Evolutionary conservation across 768 basidiomycete species (phyloP), one percentile per base, ranked within the genome.

Genomic region (Lepiota venenata): DNA sequence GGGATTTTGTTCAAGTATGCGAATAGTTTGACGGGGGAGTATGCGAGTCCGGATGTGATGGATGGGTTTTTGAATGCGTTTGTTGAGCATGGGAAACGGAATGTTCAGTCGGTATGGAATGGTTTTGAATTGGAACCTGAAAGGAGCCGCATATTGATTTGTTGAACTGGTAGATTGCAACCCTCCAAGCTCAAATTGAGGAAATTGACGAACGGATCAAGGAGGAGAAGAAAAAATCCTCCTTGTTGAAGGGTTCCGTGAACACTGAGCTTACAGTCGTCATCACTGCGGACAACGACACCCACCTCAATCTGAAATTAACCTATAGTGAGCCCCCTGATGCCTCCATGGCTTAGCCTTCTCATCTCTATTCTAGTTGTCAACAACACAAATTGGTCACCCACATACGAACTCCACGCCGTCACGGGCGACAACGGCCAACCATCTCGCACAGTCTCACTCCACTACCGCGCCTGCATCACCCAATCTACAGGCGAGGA

Each of bases 361-460:
- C 37, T 25, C 32, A 35, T 40, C 21, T 20, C 1, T 29, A 32
- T 32, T 42, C 22, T 56, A 83, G 84, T 82, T 47, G 83, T 86
- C 15, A 69, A 63, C 43, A 66, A 75, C 29, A 79, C 77, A 1
- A 64, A 63, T 20, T 85, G 83, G 83, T 63, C 64, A 15, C 79
- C 83, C 2, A 74, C 73, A 2, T 85, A 85, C 58, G 84, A 85
- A 57, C 72, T 87, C 0, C 77, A 82, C 54, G 81, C 82, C 2
- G 72, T 70, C 0, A 78, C 74, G 18, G 52, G 45, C 3, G 64
- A 74, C 50, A 63, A 70, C 55, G 77, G 76, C 0, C 72, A 76
- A 53, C 74, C 77, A 2, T 74, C 74, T 0, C 61, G 75, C 4
- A 61, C 70, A 0, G 73, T 83, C 21, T 58, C 72, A 2, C 70